Evolutionary conservation across 2,329 filamentous ascomycete genomes (phyloP).

Genomic region (Penicillium psychrosexuale): DNA sequence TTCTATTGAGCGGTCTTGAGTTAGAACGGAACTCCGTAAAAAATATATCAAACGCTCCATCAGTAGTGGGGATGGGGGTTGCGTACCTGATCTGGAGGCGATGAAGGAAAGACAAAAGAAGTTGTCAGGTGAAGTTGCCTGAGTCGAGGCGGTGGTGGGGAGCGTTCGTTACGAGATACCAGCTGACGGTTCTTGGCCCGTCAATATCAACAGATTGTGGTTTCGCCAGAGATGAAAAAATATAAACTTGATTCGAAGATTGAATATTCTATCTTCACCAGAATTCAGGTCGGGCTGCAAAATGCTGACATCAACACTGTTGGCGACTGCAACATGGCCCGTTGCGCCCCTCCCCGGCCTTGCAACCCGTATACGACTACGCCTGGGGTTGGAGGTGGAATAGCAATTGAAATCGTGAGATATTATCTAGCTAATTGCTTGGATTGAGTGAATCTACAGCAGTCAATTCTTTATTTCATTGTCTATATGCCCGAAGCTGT

Average conservation of each 20-base stretch:
- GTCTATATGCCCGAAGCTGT: neutral
- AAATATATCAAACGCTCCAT: neutral
- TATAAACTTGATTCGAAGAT: neutral
- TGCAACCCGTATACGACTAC: constrained; percentile 5
- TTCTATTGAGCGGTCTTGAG: neutral
- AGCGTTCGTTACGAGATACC: constrained; percentile 12
- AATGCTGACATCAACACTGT: constrained; percentile 27
- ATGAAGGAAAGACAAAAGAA: constrained; percentile 11
- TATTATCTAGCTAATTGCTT: neutral
- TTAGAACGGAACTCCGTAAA: neutral
- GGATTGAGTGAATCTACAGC: neutral
- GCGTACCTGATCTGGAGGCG: constrained; percentile 5
- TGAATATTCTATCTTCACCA: neutral
- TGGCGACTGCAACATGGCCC: constrained; percentile 21
- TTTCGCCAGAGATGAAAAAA: neutral
- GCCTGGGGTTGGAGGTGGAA: neutral
- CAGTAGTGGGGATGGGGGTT: neutral
- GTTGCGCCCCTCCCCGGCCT: constrained; percentile 1
- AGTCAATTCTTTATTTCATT: neutral
- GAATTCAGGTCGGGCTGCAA: constrained; percentile 2
- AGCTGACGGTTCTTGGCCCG: neutral
- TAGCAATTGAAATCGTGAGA: neutral
- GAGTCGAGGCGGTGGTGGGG: constrained; percentile 23
- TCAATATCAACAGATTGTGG: neutral
- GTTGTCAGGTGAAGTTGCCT: constrained; percentile 13